Percentiles rank a stretch among this genome's conserved stretches.
These are phyloP conservation scores for Eragrostis tef DNA, from an alignment of 202 grass and related monocot species.

Conservation along the genomic window DNA sequence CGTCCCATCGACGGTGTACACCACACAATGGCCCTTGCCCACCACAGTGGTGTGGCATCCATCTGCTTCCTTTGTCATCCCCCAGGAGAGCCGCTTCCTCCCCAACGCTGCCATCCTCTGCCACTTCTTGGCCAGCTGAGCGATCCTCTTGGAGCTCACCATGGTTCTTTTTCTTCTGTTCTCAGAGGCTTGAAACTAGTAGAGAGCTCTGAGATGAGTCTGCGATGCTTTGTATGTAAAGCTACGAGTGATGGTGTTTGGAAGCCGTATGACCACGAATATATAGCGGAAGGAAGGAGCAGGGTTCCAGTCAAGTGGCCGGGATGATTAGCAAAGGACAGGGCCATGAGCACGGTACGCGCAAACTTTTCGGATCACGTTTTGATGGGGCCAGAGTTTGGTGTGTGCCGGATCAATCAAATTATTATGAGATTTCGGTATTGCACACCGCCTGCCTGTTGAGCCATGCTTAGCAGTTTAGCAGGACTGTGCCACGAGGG, in stretches of 20 bases:
- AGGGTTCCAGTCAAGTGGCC: not conserved
- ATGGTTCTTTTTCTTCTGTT: slow-evolving; percentile 24
- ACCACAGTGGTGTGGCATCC: slow-evolving; percentile 29
- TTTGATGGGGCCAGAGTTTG: slow-evolving; percentile 17
- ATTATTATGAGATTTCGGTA: slow-evolving; percentile 1
- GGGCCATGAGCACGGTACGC: slow-evolving; percentile 23
- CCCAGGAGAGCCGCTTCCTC: slow-evolving; percentile 40
- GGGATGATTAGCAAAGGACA: slow-evolving; percentile 27
- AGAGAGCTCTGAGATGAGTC: not conserved
- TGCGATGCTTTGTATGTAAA: slow-evolving; percentile 15
- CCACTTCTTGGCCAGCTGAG: slow-evolving; percentile 53
- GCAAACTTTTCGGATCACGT: slow-evolving; percentile 13
- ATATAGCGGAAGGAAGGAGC: slow-evolving; percentile 43
- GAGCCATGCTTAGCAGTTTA: not conserved
- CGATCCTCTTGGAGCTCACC: slow-evolving; percentile 43
- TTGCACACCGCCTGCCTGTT: not conserved
- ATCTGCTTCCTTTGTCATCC: slow-evolving; percentile 2
- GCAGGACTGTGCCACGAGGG: not conserved
- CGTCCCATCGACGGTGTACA: slow-evolving; percentile 50
- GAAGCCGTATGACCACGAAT: not conserved
- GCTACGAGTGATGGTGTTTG: slow-evolving; percentile 31
- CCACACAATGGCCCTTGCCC: slow-evolving; percentile 46
- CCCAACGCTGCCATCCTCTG: slow-evolving; percentile 47
- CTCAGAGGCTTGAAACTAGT: not conserved
- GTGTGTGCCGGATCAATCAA: slow-evolving; percentile 4